phyloP scores from a whole-genome alignment of 495 filamentous ascomycete species.

The Daldinia grandis region DNA sequence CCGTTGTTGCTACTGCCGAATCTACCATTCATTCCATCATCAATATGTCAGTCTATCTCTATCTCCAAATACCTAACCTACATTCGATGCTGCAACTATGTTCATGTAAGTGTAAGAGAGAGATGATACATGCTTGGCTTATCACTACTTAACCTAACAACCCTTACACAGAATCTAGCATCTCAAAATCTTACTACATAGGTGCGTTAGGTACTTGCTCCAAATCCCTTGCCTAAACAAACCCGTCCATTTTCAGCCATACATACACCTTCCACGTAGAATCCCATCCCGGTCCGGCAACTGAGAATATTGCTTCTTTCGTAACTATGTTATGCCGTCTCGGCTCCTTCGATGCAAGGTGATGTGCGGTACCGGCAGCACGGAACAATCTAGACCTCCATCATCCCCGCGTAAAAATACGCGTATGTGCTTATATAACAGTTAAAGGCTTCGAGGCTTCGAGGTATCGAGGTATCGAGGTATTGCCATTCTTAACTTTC shows the following conservation, averaged over 20 bases:
- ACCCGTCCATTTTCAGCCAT: background rate
- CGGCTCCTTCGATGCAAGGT: background rate
- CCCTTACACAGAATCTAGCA: background rate
- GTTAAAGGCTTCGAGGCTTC: background rate
- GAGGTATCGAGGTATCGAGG: too few species aligned
- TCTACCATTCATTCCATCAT: background rate
- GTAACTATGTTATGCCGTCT: constrained; percentile 7
- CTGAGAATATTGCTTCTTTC: constrained; percentile 13
- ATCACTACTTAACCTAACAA: background rate
- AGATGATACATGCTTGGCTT: background rate
- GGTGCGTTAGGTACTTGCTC: too few species aligned
- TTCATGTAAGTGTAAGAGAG: background rate
- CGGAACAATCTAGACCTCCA: constrained; percentile 7
- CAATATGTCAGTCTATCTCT: background rate
- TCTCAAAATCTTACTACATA: background rate
- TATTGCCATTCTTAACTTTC: background rate
- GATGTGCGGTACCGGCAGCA: constrained; percentile 1
- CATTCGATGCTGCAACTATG: background rate
- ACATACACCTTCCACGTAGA: background rate
- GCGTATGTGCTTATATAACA: background rate
- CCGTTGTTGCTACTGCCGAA: background rate
- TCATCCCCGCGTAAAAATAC: constrained; percentile 8
- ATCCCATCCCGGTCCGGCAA: constrained; percentile 12
- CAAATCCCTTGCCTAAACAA: too few species aligned
- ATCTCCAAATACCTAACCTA: background rate